Evolutionary conservation across 2,329 filamentous ascomycete species (phyloP).

Genomic region (Alternaria sp.): DNA sequence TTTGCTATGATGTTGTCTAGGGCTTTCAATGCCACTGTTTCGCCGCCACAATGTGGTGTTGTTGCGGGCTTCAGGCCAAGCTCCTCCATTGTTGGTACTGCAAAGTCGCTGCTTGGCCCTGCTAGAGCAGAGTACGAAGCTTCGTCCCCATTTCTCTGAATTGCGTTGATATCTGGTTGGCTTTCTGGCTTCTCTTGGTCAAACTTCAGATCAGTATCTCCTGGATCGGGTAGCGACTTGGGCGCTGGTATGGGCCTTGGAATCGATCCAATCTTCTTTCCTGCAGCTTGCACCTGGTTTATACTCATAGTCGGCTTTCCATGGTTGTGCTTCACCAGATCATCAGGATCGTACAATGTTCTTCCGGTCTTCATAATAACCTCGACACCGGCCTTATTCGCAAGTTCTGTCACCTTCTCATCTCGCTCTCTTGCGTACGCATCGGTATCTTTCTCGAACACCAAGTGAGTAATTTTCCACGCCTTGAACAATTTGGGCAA

Average conservation of each 20-base stretch:
- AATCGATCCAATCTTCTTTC: slow-evolving; percentile 69
- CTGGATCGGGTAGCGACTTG: slow-evolving; percentile 68
- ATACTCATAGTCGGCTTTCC: slow-evolving; percentile 80
- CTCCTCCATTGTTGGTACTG: slow-evolving; percentile 74
- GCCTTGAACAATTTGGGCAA: slow-evolving; percentile 75
- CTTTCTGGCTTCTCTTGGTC: slow-evolving; percentile 63
- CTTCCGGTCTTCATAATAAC: slow-evolving; percentile 71
- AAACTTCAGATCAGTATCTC: slow-evolving; percentile 67
- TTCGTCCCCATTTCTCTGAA: slow-evolving; percentile 63
- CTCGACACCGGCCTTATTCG: slow-evolving; percentile 70
- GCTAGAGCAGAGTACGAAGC: slow-evolving; percentile 67
- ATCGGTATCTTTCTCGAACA: slow-evolving; percentile 83
- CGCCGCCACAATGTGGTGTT: slow-evolving; percentile 74
- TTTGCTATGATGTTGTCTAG: slow-evolving; percentile 69
- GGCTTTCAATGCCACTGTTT: slow-evolving; percentile 67
- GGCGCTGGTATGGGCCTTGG: slow-evolving; percentile 69
- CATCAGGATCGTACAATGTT: slow-evolving; percentile 77
- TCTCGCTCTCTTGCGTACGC: slow-evolving; percentile 74
- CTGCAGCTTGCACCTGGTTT: slow-evolving; percentile 67
- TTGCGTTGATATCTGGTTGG: slow-evolving; percentile 68
- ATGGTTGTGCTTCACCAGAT: slow-evolving; percentile 69
- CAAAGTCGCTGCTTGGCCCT: slow-evolving; percentile 73
- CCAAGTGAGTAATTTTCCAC: slow-evolving; percentile 77
- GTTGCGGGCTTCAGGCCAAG: slow-evolving; percentile 69
- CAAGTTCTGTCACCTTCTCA: slow-evolving; percentile 65